Evolutionary conservation across 805 yeast genomes (phyloP), one percentile per base, ranked within the genome.

Genomic region (Ogataea ganodermae): DNA sequence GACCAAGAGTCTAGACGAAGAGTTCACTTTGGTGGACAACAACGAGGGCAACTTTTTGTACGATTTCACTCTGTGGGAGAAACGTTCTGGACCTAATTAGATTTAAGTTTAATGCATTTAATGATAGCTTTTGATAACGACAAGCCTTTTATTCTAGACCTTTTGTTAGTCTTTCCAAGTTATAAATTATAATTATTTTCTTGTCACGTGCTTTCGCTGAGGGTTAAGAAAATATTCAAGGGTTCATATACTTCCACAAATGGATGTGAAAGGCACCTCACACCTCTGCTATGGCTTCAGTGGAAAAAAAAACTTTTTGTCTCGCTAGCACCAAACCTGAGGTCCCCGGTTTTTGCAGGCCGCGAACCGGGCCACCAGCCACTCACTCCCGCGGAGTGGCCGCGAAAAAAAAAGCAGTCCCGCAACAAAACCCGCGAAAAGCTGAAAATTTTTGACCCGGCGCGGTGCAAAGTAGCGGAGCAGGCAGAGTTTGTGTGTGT

Each of bases 31-130:
- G 3, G 64, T 51, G 56, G 73, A 36, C 56, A 65, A 67, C 44
- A 41, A 42, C 21, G 71, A 68, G 47, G 55, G 55, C 13, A 84
- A 75, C 12, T 79, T 74, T 57, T 60, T 59, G 22, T 89, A 82
- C 60, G 74, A 75, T 43, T 86, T 78, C 60, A 79, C 88, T 0
- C 60, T 87, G 36, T 89, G 86, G 81, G 74, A 68, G 47, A 71
- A 61, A 46, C 52, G 41, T 4, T 10, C 24, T 14, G 9, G 43
- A n/a, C 52, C 32, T 8, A n/a, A 10, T 6, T 28, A 28, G 32
- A 20, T 14, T 33, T 14, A n/a, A n/a, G n/a, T n/a, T n/a, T n/a
- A n/a, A n/a, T n/a, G n/a, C n/a, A n/a, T n/a, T n/a, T n/a, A n/a
- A n/a, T n/a, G n/a, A n/a, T n/a, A n/a, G n/a, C n/a, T n/a, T n/a